phyloP scores from a whole-genome alignment of 2,329 filamentous ascomycete species.

The Chrysoporthe deuterocubensis region DNA sequence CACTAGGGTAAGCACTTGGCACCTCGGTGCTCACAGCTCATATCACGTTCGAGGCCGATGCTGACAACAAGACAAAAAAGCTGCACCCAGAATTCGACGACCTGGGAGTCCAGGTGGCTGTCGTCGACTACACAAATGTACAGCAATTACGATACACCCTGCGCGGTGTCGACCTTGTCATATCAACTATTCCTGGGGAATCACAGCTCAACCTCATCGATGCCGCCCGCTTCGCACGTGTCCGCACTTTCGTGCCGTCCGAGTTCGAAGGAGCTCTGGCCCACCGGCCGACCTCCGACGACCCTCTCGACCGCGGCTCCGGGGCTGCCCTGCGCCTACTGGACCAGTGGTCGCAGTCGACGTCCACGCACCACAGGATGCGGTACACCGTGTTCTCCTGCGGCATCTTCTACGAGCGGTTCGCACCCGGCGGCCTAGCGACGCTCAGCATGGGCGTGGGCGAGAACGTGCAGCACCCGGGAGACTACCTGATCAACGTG shows the following conservation, averaged over 20 bases:
- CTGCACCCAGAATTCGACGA: conserved; percentile 55
- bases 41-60: not conserved
- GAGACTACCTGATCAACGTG: conserved; percentile 70
- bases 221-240: conserved; percentile 66
- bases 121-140: conserved; percentile 68
- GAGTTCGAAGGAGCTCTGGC: conserved; percentile 72
- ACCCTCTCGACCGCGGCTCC: conserved; percentile 65
- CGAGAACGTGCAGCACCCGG: conserved; percentile 58
- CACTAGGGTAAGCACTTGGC: conserved; percentile 53
- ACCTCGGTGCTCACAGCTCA: conserved; percentile 25
- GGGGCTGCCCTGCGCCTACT: conserved; percentile 60
- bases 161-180: conserved; percentile 73
- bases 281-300: conserved; percentile 53
- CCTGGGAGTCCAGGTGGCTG: conserved; percentile 66
- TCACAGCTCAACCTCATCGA: conserved; percentile 75
- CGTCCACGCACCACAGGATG: conserved; percentile 48
- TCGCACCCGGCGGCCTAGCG: conserved; percentile 68
- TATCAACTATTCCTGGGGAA: conserved; percentile 71
- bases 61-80: conserved; percentile 13
- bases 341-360: conserved; percentile 51
- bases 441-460: conserved; percentile 61
- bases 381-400: conserved; percentile 74
- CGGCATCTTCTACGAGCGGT: conserved; percentile 76
- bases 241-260: conserved; percentile 73
- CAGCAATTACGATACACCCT: conserved; percentile 66